These are phyloP conservation scores for Parietichytrium sp. DNA, from an alignment of 108 stramenopile genomes.

Conservation along the genomic window DNA sequence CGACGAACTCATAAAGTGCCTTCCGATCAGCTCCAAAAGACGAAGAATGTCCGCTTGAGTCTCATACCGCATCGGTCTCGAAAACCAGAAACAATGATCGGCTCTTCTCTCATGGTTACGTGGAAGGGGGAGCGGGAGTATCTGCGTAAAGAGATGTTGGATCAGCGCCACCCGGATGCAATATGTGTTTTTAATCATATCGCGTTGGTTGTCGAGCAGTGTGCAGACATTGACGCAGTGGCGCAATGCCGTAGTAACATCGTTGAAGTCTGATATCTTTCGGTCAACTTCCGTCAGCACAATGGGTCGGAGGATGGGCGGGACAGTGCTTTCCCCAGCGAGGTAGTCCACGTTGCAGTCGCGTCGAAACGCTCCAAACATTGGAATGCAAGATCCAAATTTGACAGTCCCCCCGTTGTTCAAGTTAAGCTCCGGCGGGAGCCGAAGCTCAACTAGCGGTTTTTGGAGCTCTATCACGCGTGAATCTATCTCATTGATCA, in stretches of 20 bases:
- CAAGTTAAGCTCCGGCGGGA: neutral
- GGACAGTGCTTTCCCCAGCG: neutral
- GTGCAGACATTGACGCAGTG: slow-evolving; percentile 87
- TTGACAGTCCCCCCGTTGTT: neutral
- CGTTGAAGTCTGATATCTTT: neutral
- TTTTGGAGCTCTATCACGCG: neutral
- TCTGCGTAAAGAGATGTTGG: slow-evolving; percentile 85
- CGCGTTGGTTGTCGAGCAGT: slow-evolving; percentile 86
- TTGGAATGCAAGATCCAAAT: slow-evolving; percentile 11
- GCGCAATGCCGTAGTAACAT: slow-evolving; percentile 72
- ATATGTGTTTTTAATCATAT: slow-evolving; percentile 89
- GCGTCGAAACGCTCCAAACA: slow-evolving; percentile 29
- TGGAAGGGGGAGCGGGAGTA: slow-evolving; percentile 84
- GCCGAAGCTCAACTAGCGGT: neutral
- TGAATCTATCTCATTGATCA: slow-evolving; percentile 15
- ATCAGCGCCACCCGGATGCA: slow-evolving; percentile 91
- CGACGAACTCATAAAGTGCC: slow-evolving; percentile 73
- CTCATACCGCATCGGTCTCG: slow-evolving; percentile 80
- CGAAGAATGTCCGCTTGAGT: slow-evolving; percentile 61
- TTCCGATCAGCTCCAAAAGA: slow-evolving; percentile 48
- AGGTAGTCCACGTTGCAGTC: slow-evolving; percentile 34
- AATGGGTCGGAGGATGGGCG: slow-evolving; percentile 2
- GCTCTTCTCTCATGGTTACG: slow-evolving; percentile 58
- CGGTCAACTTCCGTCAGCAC: neutral
- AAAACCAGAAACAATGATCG: slow-evolving; percentile 91